Evolutionary conservation across 768 basidiomycete species (phyloP), one percentile per base, ranked within the genome.

Genomic region (Asterophora parasitica): DNA sequence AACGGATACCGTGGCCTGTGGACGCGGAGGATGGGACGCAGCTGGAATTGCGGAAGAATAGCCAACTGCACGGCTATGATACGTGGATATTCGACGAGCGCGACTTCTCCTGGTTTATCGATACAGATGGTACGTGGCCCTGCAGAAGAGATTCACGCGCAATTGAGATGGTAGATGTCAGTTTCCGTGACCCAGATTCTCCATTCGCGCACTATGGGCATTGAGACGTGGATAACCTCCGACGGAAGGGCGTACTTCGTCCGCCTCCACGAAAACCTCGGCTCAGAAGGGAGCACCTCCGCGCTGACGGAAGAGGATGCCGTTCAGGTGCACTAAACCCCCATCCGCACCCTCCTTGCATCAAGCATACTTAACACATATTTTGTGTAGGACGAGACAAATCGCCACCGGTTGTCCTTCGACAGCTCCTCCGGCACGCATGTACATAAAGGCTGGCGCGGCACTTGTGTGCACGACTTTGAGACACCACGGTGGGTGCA

Each of bases 241-340:
- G 90, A 92, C 52, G 90, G 90, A 32, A 69, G 88, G 58, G 87
- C 77, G 8, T 92, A 92, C 60, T 78, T 90, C 52, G 88, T 88
- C 6, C 79, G 79, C 48, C 67, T 90, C 17, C 70, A 71, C 41
- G 80, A 81, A 51, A 66, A 58, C 43, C 54, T 58, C 38, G 66
- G 55, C 13, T 47, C 49, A 23, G 59, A 56, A 26, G 57, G 50
- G 41, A 49, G 55, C 13, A 60, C 19, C 19, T 48, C 47, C 42
- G 55, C 53, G 26, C 50, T 41, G 35, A 54, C 50, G 16, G 57
- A 59, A 36, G 61, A 63, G 2, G 55, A 59, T 20, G 48, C 57
- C 16, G 16, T 33, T 34, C 55, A 60, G 52, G 62, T 65, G 53
- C 46, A 45, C 42, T 30, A 20, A 13, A 37, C 37, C 10, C 17